phyloP scores from a whole-genome alignment of 345 rosid genomes.

The Gossypium longicalyx region DNA sequence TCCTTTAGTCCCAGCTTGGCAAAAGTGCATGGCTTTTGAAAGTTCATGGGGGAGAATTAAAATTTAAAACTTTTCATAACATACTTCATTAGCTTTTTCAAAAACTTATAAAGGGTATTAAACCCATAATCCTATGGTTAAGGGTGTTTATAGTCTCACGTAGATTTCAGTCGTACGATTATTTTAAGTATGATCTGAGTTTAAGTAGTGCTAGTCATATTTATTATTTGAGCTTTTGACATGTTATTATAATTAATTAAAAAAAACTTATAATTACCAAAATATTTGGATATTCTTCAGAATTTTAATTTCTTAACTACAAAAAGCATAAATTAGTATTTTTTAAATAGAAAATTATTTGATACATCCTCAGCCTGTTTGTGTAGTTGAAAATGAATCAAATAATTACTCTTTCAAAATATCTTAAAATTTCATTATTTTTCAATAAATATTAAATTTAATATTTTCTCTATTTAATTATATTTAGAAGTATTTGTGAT shows the following conservation, averaged over 20 bases:
- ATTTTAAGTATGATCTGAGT: rapidly evolving
- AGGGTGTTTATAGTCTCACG: rapidly evolving
- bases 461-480: too few relatives aligned
- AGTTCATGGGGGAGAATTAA: constrained; percentile 3
- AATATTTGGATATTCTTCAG: not conserved
- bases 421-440: too few relatives aligned
- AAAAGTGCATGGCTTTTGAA: not conserved
- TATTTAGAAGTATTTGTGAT: too few relatives aligned
- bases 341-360: too few relatives aligned
- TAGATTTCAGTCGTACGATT: rapidly evolving
- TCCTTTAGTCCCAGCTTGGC: not conserved
- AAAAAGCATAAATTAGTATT: too few relatives aligned
- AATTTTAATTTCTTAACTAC: not conserved
- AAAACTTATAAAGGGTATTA: not conserved
- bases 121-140: rapidly evolving
- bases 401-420: too few relatives aligned
- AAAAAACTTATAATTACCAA: not conserved
- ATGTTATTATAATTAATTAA: rapidly evolving
- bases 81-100: not conserved
- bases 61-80: not conserved
- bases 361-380: too few relatives aligned
- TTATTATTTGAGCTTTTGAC: too few relatives aligned
- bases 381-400: too few relatives aligned
- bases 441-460: too few relatives aligned
- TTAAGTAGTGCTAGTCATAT: rapidly evolving